Base-by-base conservation (phyloP, 1,284 basidiomycete genomes). In the Psilocybe mexicana region DNA sequence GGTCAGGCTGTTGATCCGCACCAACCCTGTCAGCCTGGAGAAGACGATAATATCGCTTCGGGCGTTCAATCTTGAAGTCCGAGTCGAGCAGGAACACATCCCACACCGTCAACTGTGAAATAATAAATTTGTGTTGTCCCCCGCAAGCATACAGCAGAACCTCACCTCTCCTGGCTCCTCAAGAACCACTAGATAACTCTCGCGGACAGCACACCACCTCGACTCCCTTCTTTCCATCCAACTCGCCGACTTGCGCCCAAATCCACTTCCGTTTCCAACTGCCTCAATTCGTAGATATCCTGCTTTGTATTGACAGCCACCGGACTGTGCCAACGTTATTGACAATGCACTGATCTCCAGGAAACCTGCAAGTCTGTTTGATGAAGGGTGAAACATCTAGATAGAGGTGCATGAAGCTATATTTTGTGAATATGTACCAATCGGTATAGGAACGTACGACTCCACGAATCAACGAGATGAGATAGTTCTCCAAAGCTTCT, bases 371-470 rank as follows among this genome's bases (percentile, higher is more conserved):
- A 99, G 76, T 25, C 96, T 87, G 68, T 98, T 99, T 0, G 94
- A 87, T 45, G 95, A 88, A 0, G 96, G 93, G 66, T 95, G 92
- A 76, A 98, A 98, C 92, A 98, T 97, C 93, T 97, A 63, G 8
- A 42, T 33, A 25, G 56, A 47, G 52, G 6, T 30, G 8, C 30
- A 8, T 4, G 30, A 6, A 8, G 4, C 30, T 6, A 33, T 52
- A 46, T 36, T 46, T 61, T 60, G 40, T 57, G 59, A 42, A 38
- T 33, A 24, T 24, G 14, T 26, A 14, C 25, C 11, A 18, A 30
- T 18, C 35, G 26, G 36, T 43, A 47, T 40, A 10, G 1, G 14
- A n/a, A 80, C 88, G 63, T 74, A 94, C 94, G 46, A 96, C 94
- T 2, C 92, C 89, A 26, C 91, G 86, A 61, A 98, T 94, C 10